phyloP scores from a whole-genome alignment of 2,329 filamentous ascomycete species.

The Aspergillus texensis region DNA sequence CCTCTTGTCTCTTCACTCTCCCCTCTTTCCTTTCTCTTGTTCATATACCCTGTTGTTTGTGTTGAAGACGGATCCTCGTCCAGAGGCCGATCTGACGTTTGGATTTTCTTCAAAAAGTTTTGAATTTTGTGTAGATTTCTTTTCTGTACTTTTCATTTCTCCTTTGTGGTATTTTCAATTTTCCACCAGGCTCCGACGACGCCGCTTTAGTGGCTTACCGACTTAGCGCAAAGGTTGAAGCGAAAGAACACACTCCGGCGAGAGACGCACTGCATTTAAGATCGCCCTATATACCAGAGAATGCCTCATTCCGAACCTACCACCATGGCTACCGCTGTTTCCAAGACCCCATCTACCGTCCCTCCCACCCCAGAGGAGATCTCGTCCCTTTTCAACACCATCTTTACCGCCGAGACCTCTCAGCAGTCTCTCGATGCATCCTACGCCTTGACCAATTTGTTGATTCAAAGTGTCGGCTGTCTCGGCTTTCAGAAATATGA shows the following conservation, averaged over 20 bases:
- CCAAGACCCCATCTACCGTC: constrained; percentile 48
- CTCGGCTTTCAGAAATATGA: constrained; percentile 65
- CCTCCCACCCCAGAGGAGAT: constrained; percentile 70
- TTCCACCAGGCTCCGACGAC: background rate
- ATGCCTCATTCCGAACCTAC: constrained; percentile 53
- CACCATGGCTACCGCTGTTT: constrained; percentile 51
- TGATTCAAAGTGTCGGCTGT: constrained; percentile 67
- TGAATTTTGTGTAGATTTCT: constrained; percentile 5
- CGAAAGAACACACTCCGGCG: background rate
- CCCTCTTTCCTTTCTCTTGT: constrained; percentile 6
- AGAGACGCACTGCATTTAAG: background rate
- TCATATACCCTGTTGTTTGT: constrained; percentile 11
- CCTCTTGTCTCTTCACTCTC: constrained; percentile 11
- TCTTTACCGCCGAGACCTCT: constrained; percentile 71
- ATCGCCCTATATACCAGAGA: constrained; percentile 22
- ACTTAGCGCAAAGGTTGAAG: background rate
- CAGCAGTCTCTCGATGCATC: constrained; percentile 69
- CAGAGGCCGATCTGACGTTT: background rate
- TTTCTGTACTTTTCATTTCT: constrained; percentile 7
- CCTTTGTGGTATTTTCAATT: background rate
- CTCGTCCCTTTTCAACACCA: constrained; percentile 63
- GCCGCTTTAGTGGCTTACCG: background rate
- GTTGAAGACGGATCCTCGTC: constrained; percentile 2
- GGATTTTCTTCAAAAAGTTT: constrained; percentile 8
- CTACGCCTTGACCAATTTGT: constrained; percentile 65